Evolutionary conservation across 2,329 filamentous ascomycete genomes (phyloP).

Genomic region (Tetracladium maxilliforme): DNA sequence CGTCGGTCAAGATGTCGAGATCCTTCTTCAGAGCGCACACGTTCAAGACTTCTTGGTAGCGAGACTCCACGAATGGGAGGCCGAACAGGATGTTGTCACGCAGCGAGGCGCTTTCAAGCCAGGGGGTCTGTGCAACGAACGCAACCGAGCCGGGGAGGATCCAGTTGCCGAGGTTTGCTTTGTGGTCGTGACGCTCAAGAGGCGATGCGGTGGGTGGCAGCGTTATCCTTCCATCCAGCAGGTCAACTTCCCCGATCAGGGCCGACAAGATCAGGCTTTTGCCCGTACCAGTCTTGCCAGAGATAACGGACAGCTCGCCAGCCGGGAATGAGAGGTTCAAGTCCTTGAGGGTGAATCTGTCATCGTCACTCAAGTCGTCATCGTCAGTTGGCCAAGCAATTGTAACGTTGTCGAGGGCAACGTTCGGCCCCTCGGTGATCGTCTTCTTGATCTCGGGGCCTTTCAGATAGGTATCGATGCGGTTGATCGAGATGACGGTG

Average conservation of each 20-base stretch:
- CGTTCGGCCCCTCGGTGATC: slow-evolving; percentile 37
- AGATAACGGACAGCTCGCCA: slow-evolving; percentile 58
- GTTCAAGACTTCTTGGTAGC: slow-evolving; percentile 56
- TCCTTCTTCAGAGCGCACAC: slow-evolving; percentile 66
- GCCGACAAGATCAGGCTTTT: slow-evolving; percentile 64
- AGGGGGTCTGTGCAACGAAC: slow-evolving; percentile 67
- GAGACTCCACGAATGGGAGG: slow-evolving; percentile 49
- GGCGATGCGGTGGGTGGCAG: slow-evolving; percentile 33
- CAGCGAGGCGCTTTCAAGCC: slow-evolving; percentile 73
- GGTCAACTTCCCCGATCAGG: slow-evolving; percentile 61
- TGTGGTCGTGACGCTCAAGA: slow-evolving; percentile 41
- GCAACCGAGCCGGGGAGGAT: slow-evolving; percentile 55
- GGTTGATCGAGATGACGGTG: slow-evolving; percentile 54
- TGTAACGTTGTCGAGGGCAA: slow-evolving; percentile 51
- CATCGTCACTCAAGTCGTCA: slow-evolving; percentile 35
- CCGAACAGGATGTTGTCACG: slow-evolving; percentile 70
- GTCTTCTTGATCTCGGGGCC: slow-evolving; percentile 46
- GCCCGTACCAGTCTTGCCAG: slow-evolving; percentile 63
- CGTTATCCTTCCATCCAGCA: slow-evolving; percentile 46
- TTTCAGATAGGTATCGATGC: slow-evolving; percentile 57
- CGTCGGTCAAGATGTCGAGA: slow-evolving; percentile 59
- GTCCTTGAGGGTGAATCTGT: slow-evolving; percentile 50
- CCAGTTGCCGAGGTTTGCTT: slow-evolving; percentile 49
- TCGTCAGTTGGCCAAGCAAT: slow-evolving; percentile 66
- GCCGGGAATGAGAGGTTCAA: slow-evolving; percentile 52